Percentiles rank a stretch among this genome's conserved stretches.
These are phyloP conservation scores for Dipodascus albidus DNA, from an alignment of 805 yeast genomes.

Conservation along the genomic window DNA sequence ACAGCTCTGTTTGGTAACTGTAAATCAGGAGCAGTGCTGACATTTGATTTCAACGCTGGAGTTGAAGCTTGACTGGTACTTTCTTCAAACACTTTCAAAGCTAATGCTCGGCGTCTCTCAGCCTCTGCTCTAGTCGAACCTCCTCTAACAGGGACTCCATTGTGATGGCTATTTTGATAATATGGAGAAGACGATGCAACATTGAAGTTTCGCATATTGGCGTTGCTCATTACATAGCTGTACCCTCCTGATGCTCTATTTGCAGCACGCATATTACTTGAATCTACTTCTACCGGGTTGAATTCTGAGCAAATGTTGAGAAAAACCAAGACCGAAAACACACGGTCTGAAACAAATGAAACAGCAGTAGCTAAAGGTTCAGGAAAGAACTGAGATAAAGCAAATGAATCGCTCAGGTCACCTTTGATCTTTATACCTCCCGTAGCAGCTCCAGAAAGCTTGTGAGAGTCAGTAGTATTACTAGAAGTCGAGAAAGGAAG, in stretches of 20 bases:
- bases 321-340: constrained; percentile 30
- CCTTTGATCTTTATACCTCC: constrained; percentile 39
- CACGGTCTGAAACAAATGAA: constrained; percentile 36
- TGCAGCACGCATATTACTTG: constrained; percentile 60
- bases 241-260: constrained; percentile 29
- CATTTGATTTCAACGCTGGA: neutral
- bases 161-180: constrained; percentile 2
- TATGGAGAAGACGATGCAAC: constrained; percentile 10
- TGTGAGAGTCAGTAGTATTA: constrained; percentile 3
- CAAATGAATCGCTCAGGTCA: constrained; percentile 85
- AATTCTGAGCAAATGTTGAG: constrained; percentile 49
- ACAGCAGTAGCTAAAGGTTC: constrained; percentile 40
- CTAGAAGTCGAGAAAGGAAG: constrained; percentile 32
- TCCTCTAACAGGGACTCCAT: neutral
- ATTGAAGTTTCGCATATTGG: neutral
- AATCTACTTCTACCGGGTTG: constrained; percentile 57
- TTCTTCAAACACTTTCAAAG: constrained; percentile 25
- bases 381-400: constrained; percentile 78
- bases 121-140: constrained; percentile 24
- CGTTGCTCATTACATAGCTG: neutral
- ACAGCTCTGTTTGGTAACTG: neutral
- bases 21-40: neutral
- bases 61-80: neutral
- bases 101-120: constrained; percentile 25
- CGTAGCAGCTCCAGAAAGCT: constrained; percentile 5